These are phyloP conservation scores for Metrosideros polymorpha DNA, from an alignment of 441 rosid genomes.

Conservation along the genomic window DNA sequence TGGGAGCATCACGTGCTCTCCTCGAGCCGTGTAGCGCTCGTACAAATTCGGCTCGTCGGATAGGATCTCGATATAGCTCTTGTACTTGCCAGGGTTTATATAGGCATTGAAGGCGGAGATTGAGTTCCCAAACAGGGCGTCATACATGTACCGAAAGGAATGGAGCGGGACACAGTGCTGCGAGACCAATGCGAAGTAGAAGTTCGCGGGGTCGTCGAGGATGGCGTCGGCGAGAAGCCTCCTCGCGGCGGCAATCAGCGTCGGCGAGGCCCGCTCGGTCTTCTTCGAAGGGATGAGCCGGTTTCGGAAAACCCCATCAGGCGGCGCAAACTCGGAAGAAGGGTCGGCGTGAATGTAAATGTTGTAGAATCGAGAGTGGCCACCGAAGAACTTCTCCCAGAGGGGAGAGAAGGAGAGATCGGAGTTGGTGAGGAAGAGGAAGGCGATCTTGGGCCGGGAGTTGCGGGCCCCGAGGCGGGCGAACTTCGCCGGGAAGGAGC, in stretches of 20 bases:
- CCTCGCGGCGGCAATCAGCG: conserved; percentile 60
- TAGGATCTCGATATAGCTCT: conserved; percentile 60
- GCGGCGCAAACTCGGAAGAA: conserved; percentile 1
- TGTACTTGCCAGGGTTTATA: conserved; percentile 15
- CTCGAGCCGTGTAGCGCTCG: conserved; percentile 54
- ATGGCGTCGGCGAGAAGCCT: conserved; percentile 57
- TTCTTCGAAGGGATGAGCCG: conserved; percentile 43
- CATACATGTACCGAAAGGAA: conserved; percentile 49
- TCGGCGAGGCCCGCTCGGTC: conserved; percentile 56
- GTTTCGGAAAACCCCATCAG: conserved; percentile 20
- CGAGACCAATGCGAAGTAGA: conserved; percentile 66
- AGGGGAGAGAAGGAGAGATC: conserved; percentile 57
- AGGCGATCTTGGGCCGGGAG: conserved; percentile 61
- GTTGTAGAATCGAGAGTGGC: conserved; percentile 38
- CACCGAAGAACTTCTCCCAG: conserved; percentile 63
- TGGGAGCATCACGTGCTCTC: conserved; percentile 41
- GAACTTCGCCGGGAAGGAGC: conserved; percentile 6
- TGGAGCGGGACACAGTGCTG: conserved; percentile 78
- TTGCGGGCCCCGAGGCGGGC: conserved; percentile 17
- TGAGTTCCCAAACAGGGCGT: conserved; percentile 35
- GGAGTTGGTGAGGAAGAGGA: conserved; percentile 80
- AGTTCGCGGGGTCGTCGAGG: conserved; percentile 61
- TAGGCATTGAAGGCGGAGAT: conserved; percentile 9
- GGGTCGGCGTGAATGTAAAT: conserved; percentile 76
- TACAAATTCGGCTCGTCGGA: conserved; percentile 38